Evolutionary conservation across 768 basidiomycete species (phyloP), one percentile per base, ranked within the genome.

Genomic region (Tephrocybe rancida): DNA sequence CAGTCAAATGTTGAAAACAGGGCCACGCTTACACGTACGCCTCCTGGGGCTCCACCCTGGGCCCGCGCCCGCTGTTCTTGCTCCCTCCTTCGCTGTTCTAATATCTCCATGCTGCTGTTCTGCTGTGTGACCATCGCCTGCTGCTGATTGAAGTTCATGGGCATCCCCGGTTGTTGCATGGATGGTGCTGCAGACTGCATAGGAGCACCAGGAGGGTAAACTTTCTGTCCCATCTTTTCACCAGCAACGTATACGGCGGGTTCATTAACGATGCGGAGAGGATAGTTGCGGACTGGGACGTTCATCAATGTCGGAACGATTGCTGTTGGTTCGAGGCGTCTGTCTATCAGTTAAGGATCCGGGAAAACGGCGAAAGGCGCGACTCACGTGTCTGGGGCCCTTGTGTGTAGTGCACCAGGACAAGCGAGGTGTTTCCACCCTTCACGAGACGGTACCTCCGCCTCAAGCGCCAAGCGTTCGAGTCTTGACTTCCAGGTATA

Each of bases 91-190:
- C 86, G 74, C 56, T 92, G 74, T 54, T 92, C 90, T 37, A 91
- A 58, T 26, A 83, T 77, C 57, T 88, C 88, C 86, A 91, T 87
- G 29, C 76, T 81, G 54, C 55, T 82, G 55, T 85, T 90, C 61
- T 90, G 88, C 63, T 88, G 88, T 7, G 83, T 84, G 0, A 92
- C 68, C 81, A 88, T 80, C 0, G 83, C 86, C 57, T 87, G 86
- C 14, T 81, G 80, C 50, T 78, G 73, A 47, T 61, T 71, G 42
- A 79, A 72, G 30, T 65, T 65, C 69, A 73, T 70, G 5, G 63
- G 61, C 61, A 69, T 68, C 11, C 64, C 63, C 55, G 72, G 55
- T 19, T 63, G 65, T 16, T 67, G 68, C 58, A 71, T 67, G 0
- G 68, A 60, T 13, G 64, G 68, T 18, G 63, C 58, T 3, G 54